These are phyloP conservation scores for Pseudoscleropodium purum DNA, from an alignment of 225 moss, liverwort and hornwort genomes.

Conservation along the genomic window DNA sequence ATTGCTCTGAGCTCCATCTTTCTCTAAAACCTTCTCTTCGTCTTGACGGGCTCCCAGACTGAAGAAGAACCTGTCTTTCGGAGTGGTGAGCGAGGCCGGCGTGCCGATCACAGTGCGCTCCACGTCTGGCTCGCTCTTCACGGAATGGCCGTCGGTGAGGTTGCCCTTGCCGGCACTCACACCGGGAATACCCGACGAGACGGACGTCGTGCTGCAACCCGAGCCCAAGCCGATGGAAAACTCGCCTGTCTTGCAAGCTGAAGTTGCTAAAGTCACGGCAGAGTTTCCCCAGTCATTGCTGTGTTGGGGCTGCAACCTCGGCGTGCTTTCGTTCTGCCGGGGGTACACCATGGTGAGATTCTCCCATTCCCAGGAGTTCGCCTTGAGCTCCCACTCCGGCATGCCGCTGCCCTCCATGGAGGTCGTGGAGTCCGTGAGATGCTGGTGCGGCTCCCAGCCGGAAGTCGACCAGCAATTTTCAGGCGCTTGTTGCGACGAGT, in stretches of 20 bases:
- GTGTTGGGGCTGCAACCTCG: slow-evolving; percentile 12
- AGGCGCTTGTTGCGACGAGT: slow-evolving; percentile 16
- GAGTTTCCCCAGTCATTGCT: slow-evolving; percentile 43
- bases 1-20: slow-evolving; percentile 18
- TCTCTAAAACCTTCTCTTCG: slow-evolving; percentile 11
- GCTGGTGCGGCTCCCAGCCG: slow-evolving; percentile 32
- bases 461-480: slow-evolving; percentile 46
- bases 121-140: slow-evolving; percentile 43
- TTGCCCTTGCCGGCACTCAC: slow-evolving; percentile 31
- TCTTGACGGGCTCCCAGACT: background rate
- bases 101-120: slow-evolving; percentile 13
- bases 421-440: slow-evolving; percentile 25
- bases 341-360: slow-evolving; percentile 53
- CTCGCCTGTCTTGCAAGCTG: slow-evolving; percentile 15
- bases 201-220: slow-evolving; percentile 38
- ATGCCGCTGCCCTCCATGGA: slow-evolving; percentile 46
- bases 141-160: background rate
- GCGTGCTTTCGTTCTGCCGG: slow-evolving; percentile 27
- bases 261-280: slow-evolving; percentile 27
- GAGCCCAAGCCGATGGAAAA: slow-evolving; percentile 44
- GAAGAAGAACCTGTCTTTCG: slow-evolving; percentile 27
- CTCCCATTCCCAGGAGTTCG: slow-evolving; percentile 74
- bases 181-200: slow-evolving; percentile 49
- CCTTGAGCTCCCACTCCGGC: slow-evolving; percentile 75
- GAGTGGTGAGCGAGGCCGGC: background rate